Evolutionary conservation across 441 rosid genomes (phyloP).

Genomic region (Croton setiger): DNA sequence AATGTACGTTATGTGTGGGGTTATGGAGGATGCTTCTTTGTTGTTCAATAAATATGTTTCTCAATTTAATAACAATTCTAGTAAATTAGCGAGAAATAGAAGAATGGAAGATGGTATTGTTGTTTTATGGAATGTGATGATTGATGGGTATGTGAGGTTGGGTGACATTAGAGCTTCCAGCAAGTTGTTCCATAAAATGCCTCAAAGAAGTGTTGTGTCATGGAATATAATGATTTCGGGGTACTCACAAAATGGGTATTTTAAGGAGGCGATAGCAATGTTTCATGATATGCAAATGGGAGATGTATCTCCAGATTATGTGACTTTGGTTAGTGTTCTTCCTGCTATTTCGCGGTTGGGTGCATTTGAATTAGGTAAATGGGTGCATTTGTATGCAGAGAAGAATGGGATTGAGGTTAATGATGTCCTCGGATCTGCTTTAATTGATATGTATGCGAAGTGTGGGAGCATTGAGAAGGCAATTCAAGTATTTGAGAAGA

Average conservation of each 20-base stretch:
- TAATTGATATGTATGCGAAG: slow-evolving; percentile 70
- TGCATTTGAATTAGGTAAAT: slow-evolving; percentile 40
- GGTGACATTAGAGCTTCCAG: slow-evolving; percentile 40
- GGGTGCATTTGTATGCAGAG: slow-evolving; percentile 41
- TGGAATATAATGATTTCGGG: slow-evolving; percentile 67
- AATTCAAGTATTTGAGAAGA: slow-evolving; percentile 41
- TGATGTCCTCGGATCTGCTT: slow-evolving; percentile 58
- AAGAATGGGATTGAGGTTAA: slow-evolving; percentile 38
- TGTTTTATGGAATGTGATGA: slow-evolving; percentile 64
- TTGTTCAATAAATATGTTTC: slow-evolving; percentile 37
- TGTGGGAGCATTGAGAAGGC: slow-evolving; percentile 58
- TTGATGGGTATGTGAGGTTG: slow-evolving; percentile 47
- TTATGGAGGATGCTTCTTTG: slow-evolving; percentile 40
- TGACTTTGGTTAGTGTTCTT: slow-evolving; percentile 58
- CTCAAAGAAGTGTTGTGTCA: slow-evolving; percentile 43
- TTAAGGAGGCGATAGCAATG: slow-evolving; percentile 46
- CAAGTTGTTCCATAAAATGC: slow-evolving; percentile 50
- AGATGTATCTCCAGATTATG: slow-evolving; percentile 37
- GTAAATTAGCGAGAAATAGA: slow-evolving; percentile 23
- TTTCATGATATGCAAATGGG: slow-evolving; percentile 47
- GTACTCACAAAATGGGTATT: slow-evolving; percentile 46
- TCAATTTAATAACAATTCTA: background rate
- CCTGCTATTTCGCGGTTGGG: slow-evolving; percentile 50
- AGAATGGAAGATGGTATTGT: slow-evolving; percentile 46
- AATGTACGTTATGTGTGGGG: slow-evolving; percentile 49